These are phyloP conservation scores for Vigna unguiculata DNA, from an alignment of 306 rosid species.

Conservation along the genomic window DNA sequence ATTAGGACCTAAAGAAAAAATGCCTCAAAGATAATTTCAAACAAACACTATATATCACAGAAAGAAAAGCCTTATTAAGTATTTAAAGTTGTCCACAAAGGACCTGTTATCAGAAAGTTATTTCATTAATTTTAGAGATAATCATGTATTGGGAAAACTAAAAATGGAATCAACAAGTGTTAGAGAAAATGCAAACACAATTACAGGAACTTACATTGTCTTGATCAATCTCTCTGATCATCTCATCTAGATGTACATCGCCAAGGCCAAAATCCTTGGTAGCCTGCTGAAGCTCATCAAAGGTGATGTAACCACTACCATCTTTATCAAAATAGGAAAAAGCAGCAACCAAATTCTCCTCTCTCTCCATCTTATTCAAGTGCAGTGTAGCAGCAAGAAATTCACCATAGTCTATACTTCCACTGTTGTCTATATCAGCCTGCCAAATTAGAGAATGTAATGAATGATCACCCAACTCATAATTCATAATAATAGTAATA, in stretches of 20 bases:
- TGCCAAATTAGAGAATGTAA: slow-evolving; percentile 49
- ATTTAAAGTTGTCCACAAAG: too few species aligned
- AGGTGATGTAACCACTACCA: slow-evolving; percentile 85
- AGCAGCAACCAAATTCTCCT: slow-evolving; percentile 86
- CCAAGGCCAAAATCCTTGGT: slow-evolving; percentile 80
- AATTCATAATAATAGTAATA: slow-evolving; percentile 35
- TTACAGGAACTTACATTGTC: slow-evolving; percentile 69
- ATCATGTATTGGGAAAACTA: slow-evolving; percentile 5
- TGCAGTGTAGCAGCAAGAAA: slow-evolving; percentile 93
- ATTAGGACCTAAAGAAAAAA: neutral
- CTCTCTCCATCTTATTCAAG: slow-evolving; percentile 90
- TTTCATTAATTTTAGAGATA: neutral
- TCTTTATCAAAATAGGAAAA: slow-evolving; percentile 90
- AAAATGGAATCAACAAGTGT: neutral
- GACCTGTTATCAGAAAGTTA: neutral
- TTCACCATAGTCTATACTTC: slow-evolving; percentile 91
- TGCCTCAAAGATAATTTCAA: neutral
- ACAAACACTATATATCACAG: neutral
- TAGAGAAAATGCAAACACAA: neutral
- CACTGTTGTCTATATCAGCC: slow-evolving; percentile 93
- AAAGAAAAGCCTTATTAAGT: too few species aligned
- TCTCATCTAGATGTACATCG: slow-evolving; percentile 77
- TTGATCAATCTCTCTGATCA: slow-evolving; percentile 74
- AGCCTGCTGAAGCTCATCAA: slow-evolving; percentile 89
- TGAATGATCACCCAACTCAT: slow-evolving; percentile 18